Evolutionary conservation across 176 grass and related monocot species (phyloP).

Genomic region (Oryza australiensis): DNA sequence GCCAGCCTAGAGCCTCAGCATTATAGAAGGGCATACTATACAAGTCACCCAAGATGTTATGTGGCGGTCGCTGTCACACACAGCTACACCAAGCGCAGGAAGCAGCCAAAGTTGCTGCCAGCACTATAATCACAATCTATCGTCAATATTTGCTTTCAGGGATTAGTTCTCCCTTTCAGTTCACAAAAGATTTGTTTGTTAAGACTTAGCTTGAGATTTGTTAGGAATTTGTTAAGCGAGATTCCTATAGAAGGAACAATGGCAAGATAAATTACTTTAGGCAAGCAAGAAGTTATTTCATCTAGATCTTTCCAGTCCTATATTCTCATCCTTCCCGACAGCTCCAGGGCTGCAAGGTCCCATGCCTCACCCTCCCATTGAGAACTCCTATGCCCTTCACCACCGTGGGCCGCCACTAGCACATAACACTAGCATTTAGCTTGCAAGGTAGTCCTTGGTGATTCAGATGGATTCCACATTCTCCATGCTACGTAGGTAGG

Average conservation of each 20-base stretch:
- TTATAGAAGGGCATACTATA: no score
- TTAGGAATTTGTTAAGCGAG: not conserved
- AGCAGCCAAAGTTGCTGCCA: not conserved
- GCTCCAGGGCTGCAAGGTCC: not conserved
- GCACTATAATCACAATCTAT: not conserved
- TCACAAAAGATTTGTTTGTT: not conserved
- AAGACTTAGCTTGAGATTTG: not conserved
- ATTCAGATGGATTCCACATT: no score
- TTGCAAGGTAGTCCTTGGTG: no score
- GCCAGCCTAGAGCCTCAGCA: not conserved
- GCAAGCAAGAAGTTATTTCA: not conserved
- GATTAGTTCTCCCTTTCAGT: not conserved
- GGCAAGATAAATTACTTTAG: not conserved
- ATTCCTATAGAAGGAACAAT: not conserved
- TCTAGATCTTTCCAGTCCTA: not conserved
- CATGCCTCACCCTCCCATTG: no score
- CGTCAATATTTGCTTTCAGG: not conserved
- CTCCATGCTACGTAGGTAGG: no score
- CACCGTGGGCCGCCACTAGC: no score
- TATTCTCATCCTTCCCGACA: not conserved
- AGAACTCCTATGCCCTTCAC: no score
- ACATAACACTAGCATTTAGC: no score
- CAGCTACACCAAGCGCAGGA: not conserved
- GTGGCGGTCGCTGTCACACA: not conserved
- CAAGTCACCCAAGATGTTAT: not conserved